Evolutionary conservation across 2,329 filamentous ascomycete genomes (phyloP), one percentile per base, ranked within the genome.

Genomic region (Fusarium liriodendri): DNA sequence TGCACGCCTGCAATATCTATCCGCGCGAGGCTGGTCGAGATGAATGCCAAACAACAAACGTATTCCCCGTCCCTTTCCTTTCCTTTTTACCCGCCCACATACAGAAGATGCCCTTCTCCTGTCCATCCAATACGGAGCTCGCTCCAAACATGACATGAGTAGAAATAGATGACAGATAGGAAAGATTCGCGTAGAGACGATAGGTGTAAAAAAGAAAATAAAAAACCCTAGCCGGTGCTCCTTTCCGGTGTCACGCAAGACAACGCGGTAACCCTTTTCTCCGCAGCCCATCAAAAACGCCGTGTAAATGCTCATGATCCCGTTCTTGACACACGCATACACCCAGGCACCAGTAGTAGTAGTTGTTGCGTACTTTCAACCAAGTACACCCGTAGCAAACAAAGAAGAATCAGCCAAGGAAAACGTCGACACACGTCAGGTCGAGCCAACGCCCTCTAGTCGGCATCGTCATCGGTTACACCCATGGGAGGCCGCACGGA

Each of bases 401-500:
- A 69, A 67, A 65, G 57, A 67, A 42, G 62, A 72, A 66, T 69
- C 54, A 67, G 57, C 57, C 58, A 70, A 77, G 45, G 59, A 66
- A 73, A 66, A 67, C 57, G 35, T 55, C 45, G 33, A 64, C 40
- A 55, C 32, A 58, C 64, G 33, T 67, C 38, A 55, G 74, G 61
- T 70, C 57, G 61, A 69, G 37, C 54, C 62, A 45, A 55, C 61
- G 54, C 66, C 47, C 32, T 69, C 77, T 71, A 83, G 64, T 84
- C 82, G 37, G 83, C 81, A 72, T 90, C 89, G 67, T 90, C 88
- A 71, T 89, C 87, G 64, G 86, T 87, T 25, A 84, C 84, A 69
- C 86, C 85, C 2, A 72, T 69, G 14, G 87, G 85, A 40, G 88
- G 88, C 40, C 86, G 85, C 55, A 90, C 84, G n/a, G 87, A 88